Evolutionary conservation across 768 basidiomycete species (phyloP).

Genomic region (Suillus clintonianus): DNA sequence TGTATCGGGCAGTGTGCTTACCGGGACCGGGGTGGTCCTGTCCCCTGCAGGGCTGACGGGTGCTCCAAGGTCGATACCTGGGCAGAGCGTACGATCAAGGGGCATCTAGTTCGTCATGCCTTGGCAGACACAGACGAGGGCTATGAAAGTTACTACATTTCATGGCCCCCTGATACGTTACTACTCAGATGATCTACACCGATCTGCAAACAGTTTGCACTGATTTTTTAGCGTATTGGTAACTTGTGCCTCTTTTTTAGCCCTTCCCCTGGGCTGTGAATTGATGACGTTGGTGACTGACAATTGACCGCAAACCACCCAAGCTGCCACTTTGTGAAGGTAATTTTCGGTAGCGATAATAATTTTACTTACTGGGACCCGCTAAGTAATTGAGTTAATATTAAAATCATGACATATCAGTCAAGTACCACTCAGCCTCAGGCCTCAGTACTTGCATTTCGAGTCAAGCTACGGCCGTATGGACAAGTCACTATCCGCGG

Average conservation of each 20-base stretch:
- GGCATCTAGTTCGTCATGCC: not conserved
- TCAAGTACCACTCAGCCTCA: not conserved
- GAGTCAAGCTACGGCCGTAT: not conserved
- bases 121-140: not conserved
- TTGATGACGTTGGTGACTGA: too few relatives aligned
- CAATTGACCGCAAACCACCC: not conserved
- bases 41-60: not conserved
- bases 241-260: not conserved
- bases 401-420: not conserved
- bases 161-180: not conserved
- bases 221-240: not conserved
- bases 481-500: too few relatives aligned
- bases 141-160: not conserved
- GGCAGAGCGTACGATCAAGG: not conserved
- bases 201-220: not conserved
- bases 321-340: too few relatives aligned
- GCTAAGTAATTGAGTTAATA: not conserved
- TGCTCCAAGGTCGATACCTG: not conserved
- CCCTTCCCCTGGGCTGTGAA: not conserved
- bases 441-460: not conserved
- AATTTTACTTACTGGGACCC: not conserved
- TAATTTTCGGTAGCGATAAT: not conserved
- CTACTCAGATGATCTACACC: not conserved
- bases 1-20: too few relatives aligned
- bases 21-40: not conserved